Evolutionary conservation across 805 yeast species (phyloP), one percentile per base, ranked within the genome.

Genomic region (Cyberlindnera nakhonratchasimensis): DNA sequence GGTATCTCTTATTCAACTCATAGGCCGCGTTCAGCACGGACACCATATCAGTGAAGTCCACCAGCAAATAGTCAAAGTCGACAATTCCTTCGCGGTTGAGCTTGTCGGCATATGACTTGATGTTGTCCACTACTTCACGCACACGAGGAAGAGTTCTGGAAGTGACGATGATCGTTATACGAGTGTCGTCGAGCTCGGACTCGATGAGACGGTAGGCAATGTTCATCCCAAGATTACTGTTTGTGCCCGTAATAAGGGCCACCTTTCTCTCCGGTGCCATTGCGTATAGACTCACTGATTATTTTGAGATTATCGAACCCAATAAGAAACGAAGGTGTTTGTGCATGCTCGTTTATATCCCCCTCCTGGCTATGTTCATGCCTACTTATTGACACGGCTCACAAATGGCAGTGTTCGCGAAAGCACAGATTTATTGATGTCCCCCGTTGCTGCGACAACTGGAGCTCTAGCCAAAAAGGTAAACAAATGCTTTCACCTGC

Each of bases 11-110:
- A 46, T 65, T 64, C 46, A 93, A 63, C 42, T 88, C 96, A 51
- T 82, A 73, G 42, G 77, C 77, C 0, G 95, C 96, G 21, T 75
- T 72, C 22, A 86, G 66, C 12, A 90, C 76, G 1, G 96, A 86
- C 9, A 87, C 82, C 96, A 90, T 88, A 55, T 86, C 79, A 11
- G 90, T 75, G 61, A 91, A 89, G 60, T 93, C 98, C n/a, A 93
- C 80, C 37, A 93, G 66, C 2, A 90, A 57, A 54, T 93, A 93
- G 64, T 93, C 99, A 57, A 82, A 91, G 57, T 87, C 95, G 6
- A 89, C 72, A 22, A 71, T 67, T 0, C 80, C 85, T 2, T 65
- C 59, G 34, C 87, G 71, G n/a, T 64, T 53, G 4, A 57, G 43
- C 34, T 63, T 64, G 4, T 60, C 58, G 4, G 62, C 71, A 58